Evolutionary conservation across 306 rosid species (phyloP).

Genomic region (Macrotyloma uniflorum): DNA sequence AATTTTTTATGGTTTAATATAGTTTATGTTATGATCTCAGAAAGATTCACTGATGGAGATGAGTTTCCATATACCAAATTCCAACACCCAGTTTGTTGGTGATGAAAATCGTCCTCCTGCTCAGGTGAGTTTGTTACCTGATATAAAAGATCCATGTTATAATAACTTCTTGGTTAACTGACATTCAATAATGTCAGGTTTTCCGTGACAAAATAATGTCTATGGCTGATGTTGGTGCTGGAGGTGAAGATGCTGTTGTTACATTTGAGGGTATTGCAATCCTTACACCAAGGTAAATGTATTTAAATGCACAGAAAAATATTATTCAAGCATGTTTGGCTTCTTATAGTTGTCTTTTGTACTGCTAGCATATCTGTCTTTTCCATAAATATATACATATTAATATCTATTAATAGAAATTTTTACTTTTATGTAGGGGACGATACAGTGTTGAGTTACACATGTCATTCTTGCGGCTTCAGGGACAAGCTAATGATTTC

Average conservation of each 20-base stretch:
- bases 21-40: slow-evolving; percentile 51
- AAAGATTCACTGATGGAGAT: slow-evolving; percentile 99
- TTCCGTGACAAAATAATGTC: slow-evolving; percentile 94
- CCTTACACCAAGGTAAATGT: slow-evolving; percentile 91
- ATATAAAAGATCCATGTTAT: not conserved
- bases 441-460: slow-evolving; percentile 97
- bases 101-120: slow-evolving; percentile 94
- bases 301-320: slow-evolving; percentile 16
- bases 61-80: slow-evolving; percentile 93
- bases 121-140: slow-evolving; percentile 63
- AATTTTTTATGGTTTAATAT: slow-evolving; percentile 1
- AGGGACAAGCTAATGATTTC: slow-evolving; percentile 98
- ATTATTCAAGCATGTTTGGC: slow-evolving; percentile 13
- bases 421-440: slow-evolving; percentile 65
- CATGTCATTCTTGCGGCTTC: slow-evolving; percentile 88
- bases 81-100: slow-evolving; percentile 97
- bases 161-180: slow-evolving; percentile 31
- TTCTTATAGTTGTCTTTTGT: slow-evolving; percentile 6
- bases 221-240: slow-evolving; percentile 94
- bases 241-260: slow-evolving; percentile 94
- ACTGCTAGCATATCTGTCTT: not conserved
- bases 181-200: slow-evolving; percentile 55
- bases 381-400: not conserved
- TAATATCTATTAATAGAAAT: slow-evolving; percentile 31
- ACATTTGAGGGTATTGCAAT: slow-evolving; percentile 98